Percentiles rank a stretch among this genome's conserved stretches.
Conservation (phyloP, 345 rosid species). For the Eucalyptus curtisii region DNA sequence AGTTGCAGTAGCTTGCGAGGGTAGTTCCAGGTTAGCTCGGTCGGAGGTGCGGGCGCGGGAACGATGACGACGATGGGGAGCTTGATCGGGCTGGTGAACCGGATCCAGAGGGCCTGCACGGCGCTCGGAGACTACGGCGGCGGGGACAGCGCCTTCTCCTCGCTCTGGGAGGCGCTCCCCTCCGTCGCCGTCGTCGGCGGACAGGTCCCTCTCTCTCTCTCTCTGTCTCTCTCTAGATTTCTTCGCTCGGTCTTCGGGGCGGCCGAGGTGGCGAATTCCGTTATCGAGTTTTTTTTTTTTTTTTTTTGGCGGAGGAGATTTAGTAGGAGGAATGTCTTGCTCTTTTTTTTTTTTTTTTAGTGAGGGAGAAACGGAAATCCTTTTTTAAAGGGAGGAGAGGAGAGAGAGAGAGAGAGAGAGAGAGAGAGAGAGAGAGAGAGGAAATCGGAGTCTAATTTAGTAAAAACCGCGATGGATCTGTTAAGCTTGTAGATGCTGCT, state of each 20-base stretch:
- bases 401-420: background rate
- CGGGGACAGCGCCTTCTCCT: conserved; percentile 51
- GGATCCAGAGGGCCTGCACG: conserved; percentile 92
- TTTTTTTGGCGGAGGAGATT: background rate
- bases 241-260: background rate
- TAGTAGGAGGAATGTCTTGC: background rate
- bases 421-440: background rate
- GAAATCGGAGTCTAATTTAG: background rate
- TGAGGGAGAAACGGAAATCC: background rate
- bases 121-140: conserved; percentile 92
- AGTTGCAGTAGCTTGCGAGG: background rate
- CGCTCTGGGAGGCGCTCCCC: conserved; percentile 85
- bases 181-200: conserved; percentile 49
- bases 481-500: background rate
- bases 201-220: conserved; percentile 4
- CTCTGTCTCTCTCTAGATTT: background rate
- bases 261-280: background rate
- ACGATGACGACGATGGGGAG: conserved; percentile 93
- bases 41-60: background rate
- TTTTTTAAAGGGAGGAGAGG: background rate
- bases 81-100: conserved; percentile 76
- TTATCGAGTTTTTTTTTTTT: background rate
- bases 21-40: background rate
- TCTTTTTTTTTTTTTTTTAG: background rate
- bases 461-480: background rate